Evolutionary conservation across 352 stramenopile species (phyloP).

Genomic region (Phytophthora pisi): DNA sequence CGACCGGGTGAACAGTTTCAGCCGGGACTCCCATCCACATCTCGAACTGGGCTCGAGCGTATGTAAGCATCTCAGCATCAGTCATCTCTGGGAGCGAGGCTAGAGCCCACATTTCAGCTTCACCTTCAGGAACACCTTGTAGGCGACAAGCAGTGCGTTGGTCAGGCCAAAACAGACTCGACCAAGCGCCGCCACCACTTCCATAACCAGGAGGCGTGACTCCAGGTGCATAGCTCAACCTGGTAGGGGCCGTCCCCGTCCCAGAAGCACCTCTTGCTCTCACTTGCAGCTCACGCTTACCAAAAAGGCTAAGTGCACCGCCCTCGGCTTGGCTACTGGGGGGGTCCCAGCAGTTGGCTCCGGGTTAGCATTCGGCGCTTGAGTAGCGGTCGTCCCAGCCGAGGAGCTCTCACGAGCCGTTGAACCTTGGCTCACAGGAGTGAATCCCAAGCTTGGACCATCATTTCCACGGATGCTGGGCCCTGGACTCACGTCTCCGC

Average conservation of each 20-base stretch:
- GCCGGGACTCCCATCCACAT: background rate
- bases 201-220: background rate
- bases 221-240: background rate
- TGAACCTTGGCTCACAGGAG: too few species aligned
- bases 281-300: background rate
- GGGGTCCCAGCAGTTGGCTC: constrained; percentile 1
- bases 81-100: background rate
- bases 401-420: too few species aligned
- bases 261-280: background rate
- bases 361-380: background rate
- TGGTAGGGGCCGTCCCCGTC: background rate
- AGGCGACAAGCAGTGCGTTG: too few species aligned
- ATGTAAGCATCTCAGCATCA: background rate
- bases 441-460: too few species aligned
- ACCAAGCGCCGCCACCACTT: background rate
- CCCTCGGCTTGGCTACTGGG: constrained; percentile 1
- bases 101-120: too few species aligned
- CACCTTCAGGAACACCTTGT: too few species aligned
- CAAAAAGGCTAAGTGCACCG: background rate
- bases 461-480: too few species aligned
- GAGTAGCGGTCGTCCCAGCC: background rate
- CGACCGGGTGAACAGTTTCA: background rate
- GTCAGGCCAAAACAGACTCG: too few species aligned
- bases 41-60: background rate
- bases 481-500: too few species aligned